These are phyloP conservation scores for Polytolypa hystricis DNA, from an alignment of 2,329 filamentous ascomycete genomes.

Conservation along the genomic window DNA sequence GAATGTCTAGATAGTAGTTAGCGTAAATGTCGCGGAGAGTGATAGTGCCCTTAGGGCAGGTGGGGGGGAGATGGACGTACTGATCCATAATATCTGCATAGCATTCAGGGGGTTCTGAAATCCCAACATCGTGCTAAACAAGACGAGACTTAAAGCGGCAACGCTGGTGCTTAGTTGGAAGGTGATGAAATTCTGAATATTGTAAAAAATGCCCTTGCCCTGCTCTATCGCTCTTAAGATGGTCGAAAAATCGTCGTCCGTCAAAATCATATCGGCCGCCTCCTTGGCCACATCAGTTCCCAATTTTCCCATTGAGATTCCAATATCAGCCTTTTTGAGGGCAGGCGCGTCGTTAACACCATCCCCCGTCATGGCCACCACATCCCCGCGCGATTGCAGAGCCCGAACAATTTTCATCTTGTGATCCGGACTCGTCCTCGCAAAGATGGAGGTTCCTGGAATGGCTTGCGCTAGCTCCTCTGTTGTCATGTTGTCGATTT, in stretches of 20 bases:
- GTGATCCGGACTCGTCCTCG: conserved; percentile 90
- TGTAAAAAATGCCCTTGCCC: conserved; percentile 98
- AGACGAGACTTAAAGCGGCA: conserved; percentile 78
- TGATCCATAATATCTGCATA: conserved; percentile 99
- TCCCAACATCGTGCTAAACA: conserved; percentile 83
- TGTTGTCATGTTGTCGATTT: conserved; percentile 86
- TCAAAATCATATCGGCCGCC: conserved; percentile 77
- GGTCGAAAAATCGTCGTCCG: conserved; percentile 79
- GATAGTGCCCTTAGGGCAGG: conserved; percentile 1
- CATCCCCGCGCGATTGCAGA: conserved; percentile 82
- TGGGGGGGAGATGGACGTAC: conserved; percentile 46
- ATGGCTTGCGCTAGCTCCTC: conserved; percentile 75
- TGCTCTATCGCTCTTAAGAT: conserved; percentile 95
- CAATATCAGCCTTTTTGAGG: conserved; percentile 93
- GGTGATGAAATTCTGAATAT: conserved; percentile 97
- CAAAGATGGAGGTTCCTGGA: conserved; percentile 83
- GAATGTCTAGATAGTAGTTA: too few species aligned
- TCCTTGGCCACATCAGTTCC: conserved; percentile 97
- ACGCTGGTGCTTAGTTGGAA: conserved; percentile 97
- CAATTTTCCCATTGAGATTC: conserved; percentile 89
- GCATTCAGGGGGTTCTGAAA: conserved; percentile 94
- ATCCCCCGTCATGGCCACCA: conserved; percentile 98
- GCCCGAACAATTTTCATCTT: conserved; percentile 95
- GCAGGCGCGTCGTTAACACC: conserved; percentile 97
- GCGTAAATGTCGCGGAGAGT: too few species aligned